phyloP scores from a whole-genome alignment of 2,329 filamentous ascomycete genomes.

The Verticillium dahliae region DNA sequence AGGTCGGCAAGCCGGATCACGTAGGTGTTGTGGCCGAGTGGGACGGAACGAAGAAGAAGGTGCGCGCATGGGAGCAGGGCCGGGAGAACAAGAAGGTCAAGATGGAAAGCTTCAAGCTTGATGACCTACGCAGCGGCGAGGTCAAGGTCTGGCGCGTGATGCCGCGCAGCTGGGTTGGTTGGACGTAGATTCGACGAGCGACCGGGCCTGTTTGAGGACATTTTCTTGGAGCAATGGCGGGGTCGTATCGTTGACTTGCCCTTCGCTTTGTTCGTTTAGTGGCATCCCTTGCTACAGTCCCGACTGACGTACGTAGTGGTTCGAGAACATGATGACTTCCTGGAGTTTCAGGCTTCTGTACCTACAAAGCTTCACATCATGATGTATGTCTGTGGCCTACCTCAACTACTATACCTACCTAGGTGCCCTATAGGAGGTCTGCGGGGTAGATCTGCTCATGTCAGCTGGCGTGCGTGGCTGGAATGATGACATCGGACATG shows the following conservation, averaged over 20 bases:
- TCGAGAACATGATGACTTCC: not conserved
- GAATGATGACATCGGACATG: no score
- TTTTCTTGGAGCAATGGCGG: not conserved
- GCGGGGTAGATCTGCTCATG: no score
- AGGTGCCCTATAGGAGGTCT: no score
- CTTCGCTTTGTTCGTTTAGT: not conserved
- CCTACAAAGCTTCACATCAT: no score
- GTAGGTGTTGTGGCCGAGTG: constrained; percentile 90
- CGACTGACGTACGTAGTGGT: not conserved
- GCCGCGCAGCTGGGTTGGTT: constrained; percentile 86
- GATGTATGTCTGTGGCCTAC: no score
- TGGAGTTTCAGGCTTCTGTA: not conserved
- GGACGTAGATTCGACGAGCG: constrained; percentile 50
- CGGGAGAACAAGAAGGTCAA: constrained; percentile 91
- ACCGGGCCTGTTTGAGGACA: not conserved
- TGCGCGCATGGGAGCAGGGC: constrained; percentile 91
- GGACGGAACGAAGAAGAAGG: constrained; percentile 98
- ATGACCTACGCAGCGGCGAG: constrained; percentile 86
- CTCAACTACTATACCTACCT: no score
- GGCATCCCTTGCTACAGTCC: not conserved
- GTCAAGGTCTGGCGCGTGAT: constrained; percentile 97
- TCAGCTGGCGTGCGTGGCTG: no score
- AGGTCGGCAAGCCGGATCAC: constrained; percentile 84
- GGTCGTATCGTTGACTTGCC: not conserved
- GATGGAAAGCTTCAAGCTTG: constrained; percentile 87